phyloP scores from a whole-genome alignment of 352 stramenopile species.

The Phytophthora ohioensis region DNA sequence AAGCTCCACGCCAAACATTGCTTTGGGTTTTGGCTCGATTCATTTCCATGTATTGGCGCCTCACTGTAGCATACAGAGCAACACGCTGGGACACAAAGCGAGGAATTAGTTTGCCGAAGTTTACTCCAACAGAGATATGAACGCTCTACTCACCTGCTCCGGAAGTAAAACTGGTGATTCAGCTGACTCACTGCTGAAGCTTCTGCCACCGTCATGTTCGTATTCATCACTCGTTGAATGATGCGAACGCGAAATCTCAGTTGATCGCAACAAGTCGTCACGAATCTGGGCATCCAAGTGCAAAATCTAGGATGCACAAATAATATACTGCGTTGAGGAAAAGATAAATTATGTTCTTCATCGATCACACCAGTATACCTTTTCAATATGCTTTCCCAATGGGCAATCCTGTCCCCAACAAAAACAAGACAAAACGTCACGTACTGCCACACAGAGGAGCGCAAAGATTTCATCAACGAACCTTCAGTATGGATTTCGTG shows the following conservation, averaged over 20 bases:
- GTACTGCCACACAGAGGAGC: neutral
- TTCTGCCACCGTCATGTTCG: neutral
- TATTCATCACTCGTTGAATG: neutral
- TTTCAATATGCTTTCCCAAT: conserved; percentile 45
- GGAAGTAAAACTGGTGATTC: conserved; percentile 24
- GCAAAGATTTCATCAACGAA: conserved; percentile 6
- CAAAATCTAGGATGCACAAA: conserved; percentile 26
- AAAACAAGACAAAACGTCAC: neutral
- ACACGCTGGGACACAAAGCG: conserved; percentile 42
- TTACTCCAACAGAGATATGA: neutral
- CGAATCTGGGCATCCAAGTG: conserved; percentile 48
- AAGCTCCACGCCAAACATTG: conserved; percentile 5
- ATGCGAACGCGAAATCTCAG: conserved; percentile 7
- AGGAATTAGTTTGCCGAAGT: conserved; percentile 1
- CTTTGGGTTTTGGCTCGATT: conserved; percentile 44
- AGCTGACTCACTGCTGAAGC: conserved; percentile 7
- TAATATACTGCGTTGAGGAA: neutral
- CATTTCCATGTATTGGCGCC: conserved; percentile 68
- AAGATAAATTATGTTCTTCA: neutral
- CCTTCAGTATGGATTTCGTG: conserved; percentile 31
- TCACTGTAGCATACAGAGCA: conserved; percentile 58
- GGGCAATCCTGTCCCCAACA: conserved; percentile 31
- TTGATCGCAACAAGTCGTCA: conserved; percentile 50
- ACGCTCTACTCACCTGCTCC: conserved; percentile 22
- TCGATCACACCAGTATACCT: conserved; percentile 28